These are phyloP conservation scores for Francoa sonchifolia DNA, from an alignment of 441 rosid species.

Conservation along the genomic window DNA sequence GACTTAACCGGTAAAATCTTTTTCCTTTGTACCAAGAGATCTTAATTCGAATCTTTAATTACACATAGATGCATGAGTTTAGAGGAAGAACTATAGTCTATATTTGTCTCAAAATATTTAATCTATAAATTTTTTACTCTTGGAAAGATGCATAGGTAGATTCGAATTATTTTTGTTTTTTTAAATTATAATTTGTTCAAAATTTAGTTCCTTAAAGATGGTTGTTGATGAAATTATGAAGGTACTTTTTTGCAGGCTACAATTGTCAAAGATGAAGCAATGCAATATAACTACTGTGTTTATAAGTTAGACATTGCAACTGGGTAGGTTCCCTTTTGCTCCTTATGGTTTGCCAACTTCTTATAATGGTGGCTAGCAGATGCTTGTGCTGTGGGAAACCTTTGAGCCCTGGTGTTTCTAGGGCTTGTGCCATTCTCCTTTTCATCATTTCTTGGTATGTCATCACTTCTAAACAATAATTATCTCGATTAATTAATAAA, in stretches of 20 bases:
- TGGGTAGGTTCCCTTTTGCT: constrained; percentile 46
- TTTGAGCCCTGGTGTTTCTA: constrained; percentile 56
- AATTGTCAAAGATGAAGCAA: constrained; percentile 7
- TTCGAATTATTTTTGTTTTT: too few relatives aligned
- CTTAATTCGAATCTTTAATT: too few relatives aligned
- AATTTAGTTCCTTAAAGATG: not conserved
- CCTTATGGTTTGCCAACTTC: constrained; percentile 50
- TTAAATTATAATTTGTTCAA: not conserved
- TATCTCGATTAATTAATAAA: too few relatives aligned
- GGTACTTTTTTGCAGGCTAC: constrained; percentile 30
- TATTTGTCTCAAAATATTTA: too few relatives aligned
- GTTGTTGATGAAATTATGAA: not conserved
- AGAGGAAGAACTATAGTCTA: too few relatives aligned
- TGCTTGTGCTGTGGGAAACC: constrained; percentile 79
- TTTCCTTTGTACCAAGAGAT: too few relatives aligned
- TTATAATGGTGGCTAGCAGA: constrained; percentile 49
- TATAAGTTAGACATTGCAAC: constrained; percentile 78
- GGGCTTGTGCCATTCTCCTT: constrained; percentile 64
- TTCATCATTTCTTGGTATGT: constrained; percentile 68
- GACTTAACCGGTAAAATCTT: too few relatives aligned
- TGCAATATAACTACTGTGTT: constrained; percentile 29
- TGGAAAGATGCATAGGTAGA: too few relatives aligned
- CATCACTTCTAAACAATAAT: not conserved
- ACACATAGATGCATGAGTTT: too few relatives aligned
- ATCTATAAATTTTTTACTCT: too few relatives aligned